Evolutionary conservation across 805 yeast genomes (phyloP), one percentile per base, ranked within the genome.

Genomic region (Komagataella pseudopastoris): DNA sequence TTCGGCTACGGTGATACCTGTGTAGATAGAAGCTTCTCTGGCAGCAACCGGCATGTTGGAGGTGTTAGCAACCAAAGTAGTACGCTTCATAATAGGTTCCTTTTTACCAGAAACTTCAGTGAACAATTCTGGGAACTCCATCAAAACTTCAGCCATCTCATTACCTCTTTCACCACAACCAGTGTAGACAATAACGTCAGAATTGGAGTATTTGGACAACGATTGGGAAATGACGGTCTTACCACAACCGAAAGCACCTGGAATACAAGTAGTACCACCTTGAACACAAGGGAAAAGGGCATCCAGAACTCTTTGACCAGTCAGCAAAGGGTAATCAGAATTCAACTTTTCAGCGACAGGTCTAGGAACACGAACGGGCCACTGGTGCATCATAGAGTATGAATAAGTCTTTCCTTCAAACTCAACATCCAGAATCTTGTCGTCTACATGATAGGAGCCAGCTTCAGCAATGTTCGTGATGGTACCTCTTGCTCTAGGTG

Each of bases 31-130:
- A 49, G 99, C 99, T 72, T 93, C 99, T 81, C 99, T 86, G 6
- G 99, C 99, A 56, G 99, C 99, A 62, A 93, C 99, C 51, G 99
- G 99, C 99, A 93, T 93, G 70, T 93, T 93, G 46, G 98, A 91
- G 47, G 99, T 93, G 70, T 93, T 93, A 49, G 99, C 99, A 51
- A 93, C 99, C 68, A 93, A 79, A 44, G 98, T 86, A 45, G 99
- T 93, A 77, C 99, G 95, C 76, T 95, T 93, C 98, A 93, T 93
- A 66, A 93, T 93, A 58, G 98, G 97, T 74, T 93, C 99, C 72
- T 90, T 87, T 63, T 87, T 83, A 59, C 98, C 99, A 54, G 81
- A 77, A 53, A 88, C 75, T 69, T 89, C 96, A 53, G 96, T 90
- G 70, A 71, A 88, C 66, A 93, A 77, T 70, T 93, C 98, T 49